Conservation (phyloP, 768 basidiomycete genomes). For the Multifurca ochricompacta region DNA sequence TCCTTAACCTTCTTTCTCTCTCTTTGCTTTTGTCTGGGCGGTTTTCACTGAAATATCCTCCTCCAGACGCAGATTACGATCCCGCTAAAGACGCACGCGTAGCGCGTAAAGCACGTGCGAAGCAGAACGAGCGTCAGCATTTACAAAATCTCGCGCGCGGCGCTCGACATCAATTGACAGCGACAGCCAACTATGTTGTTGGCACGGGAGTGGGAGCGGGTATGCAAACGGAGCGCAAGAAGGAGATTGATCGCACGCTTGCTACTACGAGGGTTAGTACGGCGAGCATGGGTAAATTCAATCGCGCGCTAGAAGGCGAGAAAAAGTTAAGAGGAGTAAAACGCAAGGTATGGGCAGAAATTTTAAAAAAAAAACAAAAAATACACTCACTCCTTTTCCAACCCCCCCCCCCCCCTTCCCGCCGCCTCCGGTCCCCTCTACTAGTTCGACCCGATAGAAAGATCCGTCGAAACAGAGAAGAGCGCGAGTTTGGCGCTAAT, state of each 20-base stretch:
- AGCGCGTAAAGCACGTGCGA: conserved; percentile 72
- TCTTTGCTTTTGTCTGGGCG: background rate
- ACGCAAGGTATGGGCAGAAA: conserved; percentile 61
- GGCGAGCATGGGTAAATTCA: conserved; percentile 93
- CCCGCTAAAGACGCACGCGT: conserved; percentile 67
- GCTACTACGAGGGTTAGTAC: conserved; percentile 76
- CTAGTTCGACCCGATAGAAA: conserved; percentile 83
- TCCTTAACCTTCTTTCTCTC: background rate
- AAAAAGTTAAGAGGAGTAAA: conserved; percentile 83
- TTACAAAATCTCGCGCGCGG: conserved; percentile 64
- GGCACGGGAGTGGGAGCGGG: background rate
- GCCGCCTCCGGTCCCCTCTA: background rate
- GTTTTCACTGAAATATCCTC: background rate
- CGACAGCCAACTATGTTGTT: background rate
- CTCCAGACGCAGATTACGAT: conserved; percentile 67
- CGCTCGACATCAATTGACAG: conserved; percentile 32
- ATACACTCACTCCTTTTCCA: background rate
- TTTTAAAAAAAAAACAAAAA: no score
- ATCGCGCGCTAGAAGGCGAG: conserved; percentile 85
- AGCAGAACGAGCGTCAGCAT: conserved; percentile 79
- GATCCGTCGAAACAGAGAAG: conserved; percentile 57
- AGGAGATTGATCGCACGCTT: conserved; percentile 67
- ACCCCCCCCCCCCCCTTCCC: background rate
- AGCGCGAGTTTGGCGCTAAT: conserved; percentile 68
- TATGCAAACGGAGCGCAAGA: conserved; percentile 48